Base-by-base conservation (phyloP, 345 rosid species). In the Boechera divaricarpa region DNA sequence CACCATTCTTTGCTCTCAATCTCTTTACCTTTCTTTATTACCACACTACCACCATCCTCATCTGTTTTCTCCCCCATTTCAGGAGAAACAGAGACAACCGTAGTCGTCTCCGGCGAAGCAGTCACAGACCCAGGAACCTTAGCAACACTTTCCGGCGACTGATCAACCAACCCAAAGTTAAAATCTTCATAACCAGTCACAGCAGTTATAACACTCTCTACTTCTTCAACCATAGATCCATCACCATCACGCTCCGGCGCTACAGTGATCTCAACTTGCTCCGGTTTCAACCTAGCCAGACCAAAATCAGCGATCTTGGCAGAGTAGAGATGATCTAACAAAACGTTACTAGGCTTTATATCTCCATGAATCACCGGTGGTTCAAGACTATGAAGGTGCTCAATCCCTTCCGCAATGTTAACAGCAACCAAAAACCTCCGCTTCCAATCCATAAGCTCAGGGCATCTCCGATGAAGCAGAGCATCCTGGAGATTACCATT, bases 221-320 rank as follows among this genome's bases (percentile, higher is more conserved):
- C 83, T 64, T 91, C 89, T 67, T 83, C 94, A 3, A 77, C 78
- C 8, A 76, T 85, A 38, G 97, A 91, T 75, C 92, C 96, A 54
- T 47, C 75, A 3, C 75, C 69, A 39, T 76, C 84, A 56, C 57
- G 42, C 75, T 85, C 90, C 56, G 49, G 10, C 0, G 38, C 65
- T n/a, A 76, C 79, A 2, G 35, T n/a, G 62, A 77, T 61, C 74
- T 68, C 78, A 62, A 68, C 78, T 29, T 82, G 84, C 42, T 84
- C 96, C 2, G 85, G 63, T 81, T 87, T 88, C 73, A 87, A 55
- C 77, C 97, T 86, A 0, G 99, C 91, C 13, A 95, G 85, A 45
- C 99, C 99, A 8, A 95, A 95, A 81, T 95, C 99, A 0, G 96
- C 89, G n/a, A 95, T 78, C 67, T 86, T 95, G 0, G 99, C 94